phyloP scores from a whole-genome alignment of 768 basidiomycete species.

The Suillus luteus region DNA sequence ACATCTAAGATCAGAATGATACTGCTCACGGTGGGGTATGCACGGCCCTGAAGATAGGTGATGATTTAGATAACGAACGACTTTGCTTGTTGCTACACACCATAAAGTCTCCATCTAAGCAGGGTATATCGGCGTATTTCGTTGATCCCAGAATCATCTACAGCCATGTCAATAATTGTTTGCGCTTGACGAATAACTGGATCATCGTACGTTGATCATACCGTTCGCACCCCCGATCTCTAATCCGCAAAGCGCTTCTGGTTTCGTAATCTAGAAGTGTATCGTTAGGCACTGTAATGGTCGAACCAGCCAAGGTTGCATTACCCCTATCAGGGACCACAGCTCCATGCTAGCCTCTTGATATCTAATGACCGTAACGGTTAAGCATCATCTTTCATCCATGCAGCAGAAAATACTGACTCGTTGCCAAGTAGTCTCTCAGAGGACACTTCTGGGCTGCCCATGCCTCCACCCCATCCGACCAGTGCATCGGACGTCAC shows the following conservation, averaged over 20 bases:
- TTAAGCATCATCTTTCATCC: not conserved
- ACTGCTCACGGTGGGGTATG: conserved; percentile 31
- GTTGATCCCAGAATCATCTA: conserved; percentile 40
- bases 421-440: conserved; percentile 42
- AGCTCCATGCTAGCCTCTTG: conserved; percentile 35
- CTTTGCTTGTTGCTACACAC: conserved; percentile 19
- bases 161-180: conserved; percentile 16
- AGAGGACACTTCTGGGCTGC: conserved; percentile 41
- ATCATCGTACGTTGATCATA: conserved; percentile 39
- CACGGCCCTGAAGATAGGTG: conserved; percentile 34
- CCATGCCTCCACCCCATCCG: conserved; percentile 44
- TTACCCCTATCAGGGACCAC: conserved; percentile 32
- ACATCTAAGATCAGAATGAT: conserved; percentile 17
- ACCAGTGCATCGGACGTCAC: conserved; percentile 45
- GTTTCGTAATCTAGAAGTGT: conserved; percentile 31
- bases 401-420: conserved; percentile 21
- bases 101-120: conserved; percentile 50
- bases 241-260: conserved; percentile 37
- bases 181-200: not conserved
- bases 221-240: conserved; percentile 50
- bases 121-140: conserved; percentile 39
- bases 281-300: conserved; percentile 5
- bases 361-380: conserved; percentile 24
- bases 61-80: conserved; percentile 9
- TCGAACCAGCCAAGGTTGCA: not conserved